A percentile compares a stretch with the other conserved stretches of the same genome.
Conservation (phyloP, 1,284 basidiomycete genomes). For the Tausonia pullulans region DNA sequence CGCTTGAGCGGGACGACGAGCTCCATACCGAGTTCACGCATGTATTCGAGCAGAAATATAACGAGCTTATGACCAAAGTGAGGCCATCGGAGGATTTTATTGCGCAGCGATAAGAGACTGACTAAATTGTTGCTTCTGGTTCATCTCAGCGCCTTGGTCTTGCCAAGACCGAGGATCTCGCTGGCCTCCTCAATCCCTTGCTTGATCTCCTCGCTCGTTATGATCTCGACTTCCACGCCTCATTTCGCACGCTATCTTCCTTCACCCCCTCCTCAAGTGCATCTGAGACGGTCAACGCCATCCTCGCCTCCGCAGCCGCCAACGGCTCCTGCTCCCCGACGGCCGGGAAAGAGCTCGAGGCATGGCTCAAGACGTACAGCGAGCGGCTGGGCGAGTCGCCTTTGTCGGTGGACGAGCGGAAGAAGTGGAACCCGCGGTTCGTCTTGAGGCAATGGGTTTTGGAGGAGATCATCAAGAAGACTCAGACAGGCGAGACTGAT, state of each 20-base stretch:
- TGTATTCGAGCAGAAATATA: constrained; percentile 50
- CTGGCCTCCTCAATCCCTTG: constrained; percentile 49
- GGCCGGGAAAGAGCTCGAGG: constrained; percentile 41
- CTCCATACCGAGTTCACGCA: constrained; percentile 48
- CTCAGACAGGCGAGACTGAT: constrained; percentile 49
- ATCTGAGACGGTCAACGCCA: constrained; percentile 31
- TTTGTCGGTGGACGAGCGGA: constrained; percentile 28
- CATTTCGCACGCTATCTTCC: constrained; percentile 56
- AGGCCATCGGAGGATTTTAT: constrained; percentile 15
- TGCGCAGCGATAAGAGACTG: not conserved
- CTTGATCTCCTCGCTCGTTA: constrained; percentile 58
- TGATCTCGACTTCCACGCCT: constrained; percentile 67
- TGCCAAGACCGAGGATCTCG: constrained; percentile 48
- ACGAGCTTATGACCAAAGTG: constrained; percentile 54
- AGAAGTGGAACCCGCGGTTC: constrained; percentile 66
- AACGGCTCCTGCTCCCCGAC: constrained; percentile 32
- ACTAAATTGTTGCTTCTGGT: not conserved
- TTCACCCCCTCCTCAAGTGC: constrained; percentile 46
- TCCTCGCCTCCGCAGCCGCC: constrained; percentile 39
- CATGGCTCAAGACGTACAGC: constrained; percentile 60
- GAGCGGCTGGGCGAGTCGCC: constrained; percentile 39
- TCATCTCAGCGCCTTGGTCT: constrained; percentile 60
- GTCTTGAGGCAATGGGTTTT: constrained; percentile 84
- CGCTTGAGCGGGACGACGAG: constrained; percentile 46
- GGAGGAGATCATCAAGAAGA: constrained; percentile 68